Percentiles rank a stretch among this genome's conserved stretches.
These are phyloP conservation scores for Ophiocordyceps camponoti-saundersi DNA, from an alignment of 2,329 filamentous ascomycete genomes.

Conservation along the genomic window DNA sequence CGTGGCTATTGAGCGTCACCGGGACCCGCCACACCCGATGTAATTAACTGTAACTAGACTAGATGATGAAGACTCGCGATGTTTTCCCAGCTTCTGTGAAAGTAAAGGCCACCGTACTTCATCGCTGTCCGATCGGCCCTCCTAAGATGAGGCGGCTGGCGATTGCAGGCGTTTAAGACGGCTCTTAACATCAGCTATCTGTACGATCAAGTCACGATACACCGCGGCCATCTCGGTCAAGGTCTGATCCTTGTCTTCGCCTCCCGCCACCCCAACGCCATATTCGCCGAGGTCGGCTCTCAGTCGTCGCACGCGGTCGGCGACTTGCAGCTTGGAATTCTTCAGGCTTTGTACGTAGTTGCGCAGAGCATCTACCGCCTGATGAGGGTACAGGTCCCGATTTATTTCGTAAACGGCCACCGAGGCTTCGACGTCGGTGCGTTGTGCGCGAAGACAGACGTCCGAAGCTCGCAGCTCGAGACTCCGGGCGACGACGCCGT, in stretches of 20 bases:
- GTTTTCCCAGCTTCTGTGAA: neutral
- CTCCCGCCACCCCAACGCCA: constrained; percentile 22
- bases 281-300: constrained; percentile 29
- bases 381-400: constrained; percentile 26
- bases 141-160: neutral
- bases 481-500: constrained; percentile 31
- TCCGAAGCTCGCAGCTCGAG: constrained; percentile 32
- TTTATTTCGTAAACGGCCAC: constrained; percentile 16
- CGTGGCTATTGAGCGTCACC: neutral
- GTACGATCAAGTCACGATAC: constrained; percentile 30
- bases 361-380: constrained; percentile 22
- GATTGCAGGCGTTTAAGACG: constrained; percentile 23
- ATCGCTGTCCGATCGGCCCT: too few relatives aligned
- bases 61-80: constrained; percentile 1
- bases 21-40: neutral
- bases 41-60: constrained; percentile 3
- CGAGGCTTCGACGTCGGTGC: constrained; percentile 20
- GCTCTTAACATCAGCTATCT: constrained; percentile 29
- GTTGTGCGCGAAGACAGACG: constrained; percentile 24
- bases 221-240: constrained; percentile 37
- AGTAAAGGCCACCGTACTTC: too few relatives aligned
- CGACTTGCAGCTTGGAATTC: constrained; percentile 27
- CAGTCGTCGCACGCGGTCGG: constrained; percentile 23
- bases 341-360: constrained; percentile 31
- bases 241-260: constrained; percentile 24